These are phyloP conservation scores for Chaetomidium leptoderma DNA, from an alignment of 495 filamentous ascomycete species.

Conservation along the genomic window DNA sequence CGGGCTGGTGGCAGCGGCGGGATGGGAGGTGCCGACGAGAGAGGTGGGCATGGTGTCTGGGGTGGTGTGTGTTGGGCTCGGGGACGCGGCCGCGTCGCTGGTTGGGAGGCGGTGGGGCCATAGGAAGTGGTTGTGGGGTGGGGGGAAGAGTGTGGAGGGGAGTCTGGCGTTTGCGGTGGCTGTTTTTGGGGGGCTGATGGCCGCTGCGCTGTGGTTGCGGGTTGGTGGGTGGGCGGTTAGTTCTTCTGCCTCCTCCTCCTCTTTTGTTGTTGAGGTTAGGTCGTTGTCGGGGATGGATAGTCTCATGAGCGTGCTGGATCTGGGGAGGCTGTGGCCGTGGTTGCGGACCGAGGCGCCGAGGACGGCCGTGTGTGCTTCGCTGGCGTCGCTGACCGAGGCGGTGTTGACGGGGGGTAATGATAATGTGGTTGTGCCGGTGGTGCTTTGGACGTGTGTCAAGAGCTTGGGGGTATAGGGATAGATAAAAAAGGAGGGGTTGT, in stretches of 20 bases:
- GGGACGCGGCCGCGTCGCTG: slow-evolving; percentile 90
- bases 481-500: background rate
- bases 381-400: slow-evolving; percentile 89
- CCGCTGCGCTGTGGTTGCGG: slow-evolving; percentile 70
- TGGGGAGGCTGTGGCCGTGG: slow-evolving; percentile 31
- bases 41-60: slow-evolving; percentile 86
- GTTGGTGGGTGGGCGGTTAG: slow-evolving; percentile 63
- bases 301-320: slow-evolving; percentile 15
- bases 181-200: slow-evolving; percentile 66
- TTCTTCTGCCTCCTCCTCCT: slow-evolving; percentile 15
- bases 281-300: slow-evolving; percentile 20
- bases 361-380: slow-evolving; percentile 62
- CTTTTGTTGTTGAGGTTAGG: slow-evolving; percentile 21
- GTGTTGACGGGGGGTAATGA: slow-evolving; percentile 97
- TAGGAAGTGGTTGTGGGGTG: slow-evolving; percentile 93
- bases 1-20: slow-evolving; percentile 45
- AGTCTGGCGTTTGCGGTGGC: slow-evolving; percentile 78
- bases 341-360: slow-evolving; percentile 47
- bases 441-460: slow-evolving; percentile 85
- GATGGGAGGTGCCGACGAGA: slow-evolving; percentile 66
- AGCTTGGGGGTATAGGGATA: slow-evolving; percentile 48
- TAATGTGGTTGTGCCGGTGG: slow-evolving; percentile 95
- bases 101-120: slow-evolving; percentile 83
- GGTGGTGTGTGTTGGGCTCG: slow-evolving; percentile 89
- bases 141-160: slow-evolving; percentile 92